phyloP scores from a whole-genome alignment of 2,329 filamentous ascomycete species.

The Fusarium sp. region DNA sequence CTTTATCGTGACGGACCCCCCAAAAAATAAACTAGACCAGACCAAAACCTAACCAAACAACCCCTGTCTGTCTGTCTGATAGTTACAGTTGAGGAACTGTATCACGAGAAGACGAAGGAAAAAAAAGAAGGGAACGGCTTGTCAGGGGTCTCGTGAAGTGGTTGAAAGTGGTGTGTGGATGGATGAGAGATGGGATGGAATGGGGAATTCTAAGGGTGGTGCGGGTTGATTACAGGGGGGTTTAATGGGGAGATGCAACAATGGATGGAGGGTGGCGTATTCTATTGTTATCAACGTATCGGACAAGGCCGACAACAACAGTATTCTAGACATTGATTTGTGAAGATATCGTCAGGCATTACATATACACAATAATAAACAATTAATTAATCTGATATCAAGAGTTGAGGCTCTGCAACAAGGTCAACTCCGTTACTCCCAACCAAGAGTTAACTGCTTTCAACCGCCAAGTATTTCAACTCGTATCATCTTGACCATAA shows the following conservation, averaged over 20 bases:
- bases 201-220: constrained; percentile 23
- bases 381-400: not conserved
- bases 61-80: constrained; percentile 27
- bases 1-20: constrained; percentile 9
- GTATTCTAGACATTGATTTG: not conserved
- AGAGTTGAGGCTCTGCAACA: not conserved
- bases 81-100: constrained; percentile 2
- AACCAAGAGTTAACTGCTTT: not conserved
- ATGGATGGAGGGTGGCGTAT: constrained; percentile 21
- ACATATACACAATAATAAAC: not conserved
- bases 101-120: constrained; percentile 25
- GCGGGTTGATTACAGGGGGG: constrained; percentile 29
- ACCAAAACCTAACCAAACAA: not conserved
- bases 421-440: not conserved
- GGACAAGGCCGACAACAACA: not conserved
- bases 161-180: not conserved
- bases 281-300: constrained; percentile 1
- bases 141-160: constrained; percentile 22
- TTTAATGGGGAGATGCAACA: constrained; percentile 18
- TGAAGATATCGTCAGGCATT: not conserved
- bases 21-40: constrained; percentile 40
- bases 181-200: not conserved
- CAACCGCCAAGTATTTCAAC: not conserved
- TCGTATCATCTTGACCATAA: not conserved
- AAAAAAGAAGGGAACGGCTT: not conserved